A percentile compares a stretch with the other conserved stretches of the same genome.
Conservation (phyloP, 2,329 filamentous ascomycete genomes). For the Paracamarosporium sp. region DNA sequence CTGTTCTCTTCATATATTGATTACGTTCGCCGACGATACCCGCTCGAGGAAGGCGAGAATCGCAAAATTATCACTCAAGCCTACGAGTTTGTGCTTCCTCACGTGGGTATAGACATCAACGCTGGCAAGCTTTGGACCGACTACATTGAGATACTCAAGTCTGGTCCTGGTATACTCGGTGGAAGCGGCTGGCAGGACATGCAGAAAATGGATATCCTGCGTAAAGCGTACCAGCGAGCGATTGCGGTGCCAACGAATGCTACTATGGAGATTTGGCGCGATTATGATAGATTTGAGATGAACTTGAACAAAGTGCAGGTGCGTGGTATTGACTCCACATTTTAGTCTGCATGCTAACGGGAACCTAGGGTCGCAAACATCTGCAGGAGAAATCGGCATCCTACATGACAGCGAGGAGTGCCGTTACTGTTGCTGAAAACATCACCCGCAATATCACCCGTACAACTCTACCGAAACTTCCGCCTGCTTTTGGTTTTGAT, state of each 20-base stretch:
- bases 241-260: conserved; percentile 85
- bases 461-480: conserved; percentile 79
- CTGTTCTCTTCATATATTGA: conserved; percentile 95
- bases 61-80: conserved; percentile 82
- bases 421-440: conserved; percentile 89
- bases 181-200: conserved; percentile 93
- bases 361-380: conserved; percentile 81
- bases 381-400: conserved; percentile 89
- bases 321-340: conserved; percentile 41
- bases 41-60: conserved; percentile 76
- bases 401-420: conserved; percentile 95
- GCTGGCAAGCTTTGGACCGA: conserved; percentile 91
- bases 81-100: conserved; percentile 90
- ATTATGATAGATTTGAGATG: conserved; percentile 97
- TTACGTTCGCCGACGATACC: conserved; percentile 91
- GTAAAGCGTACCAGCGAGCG: conserved; percentile 90
- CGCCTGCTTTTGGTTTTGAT: conserved; percentile 84
- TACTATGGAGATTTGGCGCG: conserved; percentile 89
- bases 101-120: conserved; percentile 90
- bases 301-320: conserved; percentile 90
- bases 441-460: conserved; percentile 78
- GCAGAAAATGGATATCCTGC: conserved; percentile 94
- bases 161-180: conserved; percentile 82
- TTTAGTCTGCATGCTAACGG: conserved; percentile 22
- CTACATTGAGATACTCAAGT: conserved; percentile 92